Base-by-base conservation (phyloP, 192 early-diverging fungal species). In the Backusella luteola region DNA sequence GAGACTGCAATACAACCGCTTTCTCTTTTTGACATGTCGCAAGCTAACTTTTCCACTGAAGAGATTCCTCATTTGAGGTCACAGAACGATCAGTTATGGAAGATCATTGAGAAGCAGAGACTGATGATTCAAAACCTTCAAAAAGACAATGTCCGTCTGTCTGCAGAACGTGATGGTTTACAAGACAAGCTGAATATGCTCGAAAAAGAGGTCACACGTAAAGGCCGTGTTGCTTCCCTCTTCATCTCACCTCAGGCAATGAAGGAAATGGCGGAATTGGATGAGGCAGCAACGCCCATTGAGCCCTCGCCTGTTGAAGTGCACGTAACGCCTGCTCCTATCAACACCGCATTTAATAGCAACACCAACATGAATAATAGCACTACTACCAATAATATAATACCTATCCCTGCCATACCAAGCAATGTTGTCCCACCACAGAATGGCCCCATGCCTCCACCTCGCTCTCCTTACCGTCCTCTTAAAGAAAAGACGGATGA, bases 81-180 rank as follows among this genome's bases (percentile, higher is more conserved):
- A 32, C 94, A 97, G 77, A 96, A 95, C 70, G 91, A 92, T 29
- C 91, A 93, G 78, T 88, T 97, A 35, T 96, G 95, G 93, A 94
- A 93, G 82, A 92, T 96, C 76, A 94, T 96, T 73, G 95, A 96
- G 78, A 91, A 93, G 75, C 96, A 96, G 84, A 85, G 92, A 66
- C 80, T 85, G 36, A 91, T 95, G 66, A 96, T 97, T 73, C 91
- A 93, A 69, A 91, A 94, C 67, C 85, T 97, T 74, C 93, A 95
- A 85, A 91, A 90, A 73, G 85, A 88, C 56, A 77, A 82, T 35
- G 69, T 80, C 63, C 78, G 80, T 59, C 29, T 87, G 39, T 56
- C 77, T 2, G 52, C 85, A 17, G 87, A 86, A 41, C 79, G 84
- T 59, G 84, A 87, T 76, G 81, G 81, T 14, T 53, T 87, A 15